These are phyloP conservation scores for Petasospora rhodanensis DNA, from an alignment of 1,139 yeast genomes.

Conservation along the genomic window DNA sequence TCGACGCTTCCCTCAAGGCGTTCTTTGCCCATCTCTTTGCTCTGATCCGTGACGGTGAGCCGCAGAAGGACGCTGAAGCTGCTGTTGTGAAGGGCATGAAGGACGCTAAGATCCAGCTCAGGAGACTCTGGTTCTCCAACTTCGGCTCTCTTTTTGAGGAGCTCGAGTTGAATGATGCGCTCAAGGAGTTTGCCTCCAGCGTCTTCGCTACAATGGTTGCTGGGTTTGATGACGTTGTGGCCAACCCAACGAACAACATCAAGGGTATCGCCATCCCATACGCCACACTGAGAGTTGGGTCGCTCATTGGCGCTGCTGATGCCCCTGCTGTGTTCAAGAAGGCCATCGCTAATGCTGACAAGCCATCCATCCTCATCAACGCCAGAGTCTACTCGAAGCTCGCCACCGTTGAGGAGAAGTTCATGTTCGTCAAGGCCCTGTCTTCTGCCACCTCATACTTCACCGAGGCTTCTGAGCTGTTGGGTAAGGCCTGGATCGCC, in stretches of 20 bases:
- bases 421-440: slow-evolving; percentile 51
- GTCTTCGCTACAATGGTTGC: slow-evolving; percentile 30
- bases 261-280: slow-evolving; percentile 48
- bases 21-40: slow-evolving; percentile 41
- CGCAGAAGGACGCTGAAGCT: slow-evolving; percentile 11
- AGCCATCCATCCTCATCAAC: slow-evolving; percentile 41
- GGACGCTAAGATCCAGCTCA: slow-evolving; percentile 59
- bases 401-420: slow-evolving; percentile 37
- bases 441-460: slow-evolving; percentile 19
- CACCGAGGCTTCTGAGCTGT: slow-evolving; percentile 16
- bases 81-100: slow-evolving; percentile 51
- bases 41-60: slow-evolving; percentile 3
- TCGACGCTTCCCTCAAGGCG: slow-evolving; percentile 47
- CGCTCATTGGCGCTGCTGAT: slow-evolving; percentile 13
- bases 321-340: slow-evolving; percentile 23
- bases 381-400: slow-evolving; percentile 49
- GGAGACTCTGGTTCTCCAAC: slow-evolving; percentile 64
- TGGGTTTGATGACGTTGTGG: slow-evolving; percentile 37
- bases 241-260: slow-evolving; percentile 41
- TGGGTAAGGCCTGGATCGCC: slow-evolving; percentile 42
- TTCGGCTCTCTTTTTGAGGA: slow-evolving; percentile 35
- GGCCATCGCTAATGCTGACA: slow-evolving; percentile 35
- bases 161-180: slow-evolving; percentile 19
- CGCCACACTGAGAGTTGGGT: slow-evolving; percentile 32
- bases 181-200: slow-evolving; percentile 23